Base-by-base conservation (phyloP, 2,329 filamentous ascomycete species). In the Esteya vermicola region DNA sequence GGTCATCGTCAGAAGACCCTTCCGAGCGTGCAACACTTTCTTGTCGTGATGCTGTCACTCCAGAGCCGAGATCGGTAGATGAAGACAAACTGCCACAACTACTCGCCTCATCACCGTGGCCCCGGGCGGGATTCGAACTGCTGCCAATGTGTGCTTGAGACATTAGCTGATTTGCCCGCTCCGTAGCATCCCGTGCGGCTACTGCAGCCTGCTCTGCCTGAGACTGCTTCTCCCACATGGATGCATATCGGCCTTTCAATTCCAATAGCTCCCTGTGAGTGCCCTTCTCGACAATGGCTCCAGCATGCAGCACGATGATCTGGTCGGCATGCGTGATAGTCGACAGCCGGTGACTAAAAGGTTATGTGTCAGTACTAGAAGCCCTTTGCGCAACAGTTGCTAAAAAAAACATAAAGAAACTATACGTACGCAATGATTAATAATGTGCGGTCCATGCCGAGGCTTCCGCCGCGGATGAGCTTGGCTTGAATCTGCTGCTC, bases 341-440 rank as follows among this genome's bases (percentile, higher is more conserved):
- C 25, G 84, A 91, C 20, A 94, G 64, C 40, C 85, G 80, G 58
- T 93, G 85, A 39, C 72, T 77, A 16, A n/a, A 4, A 5, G n/a
- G n/a, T n/a, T n/a, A n/a, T n/a, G n/a, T n/a, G 18, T 31, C 7
- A 14, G 10, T 14, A 18, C 18, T n/a, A 31, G 18, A 16, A 31
- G 12, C n/a, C 10, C 26, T 28, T 14, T 14, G 26, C 26, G 26
- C n/a, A 10, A 28, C n/a, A 28, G n/a, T 28, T 13, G 26, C n/a
- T 16, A 31, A 14, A 7, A 31, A 9, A n/a, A n/a, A n/a, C 21
- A 7, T 13, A 18, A 18, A 9, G 14, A 12, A 34, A 26, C 73
- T 64, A n/a, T n/a, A n/a, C n/a, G n/a, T 77, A 85, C 64, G 91
- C 91, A 62, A 98, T 96, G 38, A 96, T 86, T 45, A 98, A 74